Conservation (phyloP, 164 flowering plant species). For the Vitis rupestris region DNA sequence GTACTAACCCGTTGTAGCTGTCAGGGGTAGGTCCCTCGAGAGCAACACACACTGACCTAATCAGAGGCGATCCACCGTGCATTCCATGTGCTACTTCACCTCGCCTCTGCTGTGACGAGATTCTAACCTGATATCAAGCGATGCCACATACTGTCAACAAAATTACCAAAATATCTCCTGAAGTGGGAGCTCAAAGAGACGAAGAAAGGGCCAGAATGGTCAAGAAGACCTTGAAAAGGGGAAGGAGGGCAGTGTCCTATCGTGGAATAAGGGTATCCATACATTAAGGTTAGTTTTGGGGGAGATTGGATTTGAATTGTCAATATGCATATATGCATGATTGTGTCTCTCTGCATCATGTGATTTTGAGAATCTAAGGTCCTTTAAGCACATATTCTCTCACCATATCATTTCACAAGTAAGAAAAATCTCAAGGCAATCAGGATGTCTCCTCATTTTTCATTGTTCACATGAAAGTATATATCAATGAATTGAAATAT, state of each 20-base stretch:
- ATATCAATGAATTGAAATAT: not conserved
- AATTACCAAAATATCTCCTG: not conserved
- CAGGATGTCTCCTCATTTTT: slow-evolving; percentile 15
- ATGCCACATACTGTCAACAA: not conserved
- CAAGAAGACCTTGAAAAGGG: slow-evolving; percentile 3
- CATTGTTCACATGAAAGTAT: not conserved
- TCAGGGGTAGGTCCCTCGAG: slow-evolving; percentile 10
- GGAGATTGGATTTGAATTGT: not conserved
- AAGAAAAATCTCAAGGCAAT: slow-evolving; percentile 16
- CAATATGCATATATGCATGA: slow-evolving; percentile 14
- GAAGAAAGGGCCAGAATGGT: not conserved
- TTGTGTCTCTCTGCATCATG: slow-evolving; percentile 17
- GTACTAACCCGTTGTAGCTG: slow-evolving; percentile 15
- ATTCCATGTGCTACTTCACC: slow-evolving; percentile 16
- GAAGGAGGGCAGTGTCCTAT: slow-evolving; percentile 20
- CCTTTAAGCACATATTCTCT: slow-evolving; percentile 22
- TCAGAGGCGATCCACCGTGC: slow-evolving; percentile 4
- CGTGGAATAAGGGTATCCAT: slow-evolving; percentile 30
- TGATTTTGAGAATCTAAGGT: slow-evolving; percentile 15
- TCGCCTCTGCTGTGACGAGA: not conserved
- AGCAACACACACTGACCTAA: slow-evolving; percentile 22
- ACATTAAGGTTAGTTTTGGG: slow-evolving; percentile 7
- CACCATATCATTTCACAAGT: slow-evolving; percentile 16
- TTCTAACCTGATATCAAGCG: not conserved
- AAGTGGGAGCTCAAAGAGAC: not conserved